Conservation (phyloP, 164 flowering plant genomes). For the Tinospora cordifolia region DNA sequence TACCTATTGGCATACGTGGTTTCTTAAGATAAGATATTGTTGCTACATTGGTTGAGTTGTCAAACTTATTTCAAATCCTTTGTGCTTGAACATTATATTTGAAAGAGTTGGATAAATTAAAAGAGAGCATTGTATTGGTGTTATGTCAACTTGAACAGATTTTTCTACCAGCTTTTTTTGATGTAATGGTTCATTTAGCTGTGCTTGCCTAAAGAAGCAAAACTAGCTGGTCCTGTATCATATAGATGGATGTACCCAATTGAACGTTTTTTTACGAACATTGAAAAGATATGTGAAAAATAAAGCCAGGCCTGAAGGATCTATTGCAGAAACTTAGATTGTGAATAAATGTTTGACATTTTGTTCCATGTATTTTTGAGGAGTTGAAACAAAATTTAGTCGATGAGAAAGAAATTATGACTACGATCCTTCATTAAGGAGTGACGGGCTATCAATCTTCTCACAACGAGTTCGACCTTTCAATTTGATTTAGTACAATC, state of each 20-base stretch:
- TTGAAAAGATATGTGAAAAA: neutral
- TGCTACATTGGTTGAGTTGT: too few species aligned
- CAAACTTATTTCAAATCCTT: too few species aligned
- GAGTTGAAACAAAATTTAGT: neutral
- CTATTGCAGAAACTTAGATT: neutral
- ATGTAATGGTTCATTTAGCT: too few species aligned
- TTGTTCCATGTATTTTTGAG: neutral
- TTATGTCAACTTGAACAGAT: neutral
- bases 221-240: neutral
- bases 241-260: constrained; percentile 2
- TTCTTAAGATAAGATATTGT: too few species aligned
- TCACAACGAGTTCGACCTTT: too few species aligned
- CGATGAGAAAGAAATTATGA: too few species aligned
- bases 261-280: neutral
- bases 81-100: too few species aligned
- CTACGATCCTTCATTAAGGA: neutral
- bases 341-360: neutral
- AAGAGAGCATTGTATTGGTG: too few species aligned
- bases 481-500: too few species aligned
- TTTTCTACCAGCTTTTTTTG: neutral
- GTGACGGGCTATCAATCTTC: neutral
- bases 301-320: neutral
- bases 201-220: too few species aligned
- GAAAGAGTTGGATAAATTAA: too few species aligned
- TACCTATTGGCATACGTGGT: too few species aligned